Base-by-base conservation (phyloP, 2,329 filamentous ascomycete species). In the Cercospora sesami region DNA sequence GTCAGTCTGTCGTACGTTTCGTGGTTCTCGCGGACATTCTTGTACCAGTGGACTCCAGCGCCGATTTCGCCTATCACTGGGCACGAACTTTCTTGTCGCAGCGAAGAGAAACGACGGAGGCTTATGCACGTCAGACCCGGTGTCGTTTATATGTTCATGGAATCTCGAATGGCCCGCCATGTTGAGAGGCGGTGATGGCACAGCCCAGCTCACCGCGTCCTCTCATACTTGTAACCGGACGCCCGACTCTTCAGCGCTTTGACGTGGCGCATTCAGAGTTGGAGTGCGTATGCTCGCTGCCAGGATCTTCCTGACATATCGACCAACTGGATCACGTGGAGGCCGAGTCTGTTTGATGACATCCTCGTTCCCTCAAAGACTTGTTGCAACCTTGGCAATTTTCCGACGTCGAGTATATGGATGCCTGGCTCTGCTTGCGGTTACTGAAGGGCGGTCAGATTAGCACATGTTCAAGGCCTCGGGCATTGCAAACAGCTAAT, bases 141-240 rank as follows among this genome's bases (percentile, higher is more conserved):
- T 64, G 6, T 64, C 61, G 42, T 51, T 64, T 12, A 64, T n/a
- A 28, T 64, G 61, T 55, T 64, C 61, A 16, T 64, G 48, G 8
- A 64, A 64, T 42, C 23, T 7, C 5, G 48, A 55, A 12, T 16
- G 55, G 31, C 23, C 16, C 4, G 61, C 28, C 31, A 57, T 64
- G 28, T 16, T 42, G 18, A n/a, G n/a, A 18, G 16, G 30, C 18
- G 8, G 16, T 55, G 42, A 18, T 21, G 39, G 42, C 42, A 33
- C 45, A 26, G 48, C 45, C 28, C 28, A 36, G 55, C 18, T 28
- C 48, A 30, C 21, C 23, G 21, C 23, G 23, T 30, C 23, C 23
- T 55, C 48, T 9, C 48, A 55, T 26, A n/a, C 48, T 28, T 55
- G 48, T 55, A 28, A 28, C 21, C 48, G 23, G 23, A 26, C 23